Base-by-base conservation (phyloP, 2,329 filamentous ascomycete species). In the Epichloe sp. region DNA sequence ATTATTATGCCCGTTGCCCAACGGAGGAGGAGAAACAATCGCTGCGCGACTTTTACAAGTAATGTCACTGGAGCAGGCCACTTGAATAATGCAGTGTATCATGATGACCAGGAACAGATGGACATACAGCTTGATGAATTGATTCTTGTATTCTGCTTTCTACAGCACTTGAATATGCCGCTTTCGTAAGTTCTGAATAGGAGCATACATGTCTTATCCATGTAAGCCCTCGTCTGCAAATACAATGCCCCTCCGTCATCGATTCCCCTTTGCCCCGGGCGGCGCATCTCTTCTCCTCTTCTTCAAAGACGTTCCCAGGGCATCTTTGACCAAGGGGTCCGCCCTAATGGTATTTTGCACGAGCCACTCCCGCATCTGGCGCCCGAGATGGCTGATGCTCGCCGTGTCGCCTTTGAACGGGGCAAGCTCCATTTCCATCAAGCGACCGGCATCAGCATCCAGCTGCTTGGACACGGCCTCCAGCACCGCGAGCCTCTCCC, bases 321-420 rank as follows among this genome's bases (percentile, higher is more conserved):
- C 89, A 65, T 88, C 83, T 58, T 83, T 78, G 8, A 97, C 91
- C 68, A 91, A 87, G 1, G 83, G 83, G 66, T 91, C 86, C 46
- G 78, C 80, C 57, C 81, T 77, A 53, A 94, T 85, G 14, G 83
- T 90, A 62, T 94, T 94, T 65, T 94, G 82, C 48, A 96, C 82
- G 58, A 97, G 72, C 77, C 88, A 95, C 60, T 93, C 87, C 67
- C 83, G 86, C 68, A 96, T 78, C 60, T 85, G 86, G 41, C 76
- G 76, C 82, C 82, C 78, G 15, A 71, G 55, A 40, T 80, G 80
- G 44, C 72, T 73, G 45, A 85, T 71, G n/a, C 73, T 74, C 54
- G 78, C 76, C 37, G 76, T 70, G 61, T 94, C 85, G n/a, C 82
- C 83, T 48, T 75, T 79, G 66, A 89, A 96, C 0, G 91, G 91